Percentiles rank a stretch among this genome's conserved stretches.
phyloP scores from a whole-genome alignment of 352 stramenopile genomes.

The Phytophthora europaea region DNA sequence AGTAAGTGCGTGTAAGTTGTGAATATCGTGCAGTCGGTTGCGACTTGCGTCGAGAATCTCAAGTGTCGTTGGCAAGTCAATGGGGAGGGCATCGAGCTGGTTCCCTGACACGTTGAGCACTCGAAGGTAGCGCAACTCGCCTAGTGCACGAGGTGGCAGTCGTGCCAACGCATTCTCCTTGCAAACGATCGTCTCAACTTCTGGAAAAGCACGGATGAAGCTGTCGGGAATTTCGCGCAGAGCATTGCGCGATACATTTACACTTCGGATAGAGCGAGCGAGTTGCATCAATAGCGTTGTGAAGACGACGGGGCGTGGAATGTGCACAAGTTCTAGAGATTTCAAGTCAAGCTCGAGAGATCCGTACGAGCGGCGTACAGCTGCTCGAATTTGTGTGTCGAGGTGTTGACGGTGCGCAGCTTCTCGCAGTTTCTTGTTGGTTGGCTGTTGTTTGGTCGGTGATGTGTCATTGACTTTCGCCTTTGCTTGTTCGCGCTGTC shows the following conservation, averaged over 20 bases:
- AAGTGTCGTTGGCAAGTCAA: conserved; percentile 49
- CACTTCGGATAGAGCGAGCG: conserved; percentile 57
- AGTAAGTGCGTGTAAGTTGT: conserved; percentile 59
- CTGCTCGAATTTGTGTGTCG: conserved; percentile 37
- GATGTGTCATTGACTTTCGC: conserved; percentile 15
- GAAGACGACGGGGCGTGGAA: conserved; percentile 60
- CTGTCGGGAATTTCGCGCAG: conserved; percentile 60
- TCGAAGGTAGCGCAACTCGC: conserved; percentile 45
- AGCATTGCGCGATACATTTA: conserved; percentile 80
- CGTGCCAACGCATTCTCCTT: conserved; percentile 74
- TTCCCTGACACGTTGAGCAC: conserved; percentile 70
- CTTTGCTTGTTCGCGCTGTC: conserved; percentile 47
- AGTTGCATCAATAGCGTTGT: conserved; percentile 77
- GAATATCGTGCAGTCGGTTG: conserved; percentile 62
- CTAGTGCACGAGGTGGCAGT: conserved; percentile 45
- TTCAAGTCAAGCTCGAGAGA: conserved; percentile 74
- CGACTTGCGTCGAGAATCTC: conserved; percentile 49
- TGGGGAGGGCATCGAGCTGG: conserved; percentile 55
- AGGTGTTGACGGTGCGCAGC: conserved; percentile 21
- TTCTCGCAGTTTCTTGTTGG: conserved; percentile 34
- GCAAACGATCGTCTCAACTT: conserved; percentile 59
- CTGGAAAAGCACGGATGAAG: conserved; percentile 67
- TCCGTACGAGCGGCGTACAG: conserved; percentile 63
- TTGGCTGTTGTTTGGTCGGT: conserved; percentile 8
- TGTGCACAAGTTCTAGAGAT: conserved; percentile 66